Conservation (phyloP, 75 land plant species). For the Larix kaempferi region DNA sequence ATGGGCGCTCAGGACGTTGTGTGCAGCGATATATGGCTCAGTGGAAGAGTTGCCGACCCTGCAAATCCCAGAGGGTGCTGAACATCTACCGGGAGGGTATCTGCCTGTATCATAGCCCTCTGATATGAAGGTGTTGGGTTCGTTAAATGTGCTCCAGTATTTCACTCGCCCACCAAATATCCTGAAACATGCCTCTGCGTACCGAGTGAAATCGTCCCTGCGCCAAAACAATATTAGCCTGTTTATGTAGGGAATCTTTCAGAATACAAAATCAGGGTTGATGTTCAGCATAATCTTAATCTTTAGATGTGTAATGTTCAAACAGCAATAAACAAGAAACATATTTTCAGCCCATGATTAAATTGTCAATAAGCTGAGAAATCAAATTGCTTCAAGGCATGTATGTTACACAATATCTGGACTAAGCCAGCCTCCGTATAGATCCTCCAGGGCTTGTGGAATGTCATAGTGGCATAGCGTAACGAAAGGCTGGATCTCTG, state of each 20-base stretch:
- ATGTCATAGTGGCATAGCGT: conserved; percentile 52
- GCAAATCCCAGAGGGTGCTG: conserved; percentile 6
- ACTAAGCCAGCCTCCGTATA: conserved; percentile 55
- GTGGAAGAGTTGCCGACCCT: conserved; percentile 19
- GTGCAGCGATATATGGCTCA: conserved; percentile 32
- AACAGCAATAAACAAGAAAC: too few relatives aligned
- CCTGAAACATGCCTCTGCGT: conserved; percentile 17
- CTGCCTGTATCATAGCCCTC: conserved; percentile 3
- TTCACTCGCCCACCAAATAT: conserved; percentile 25
- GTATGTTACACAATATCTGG: conserved; percentile 40
- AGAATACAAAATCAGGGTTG: too few relatives aligned
- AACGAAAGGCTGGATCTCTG: conserved; percentile 63
- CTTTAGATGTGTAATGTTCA: too few relatives aligned
- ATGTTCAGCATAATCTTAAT: too few relatives aligned
- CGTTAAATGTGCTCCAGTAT: conserved; percentile 23
- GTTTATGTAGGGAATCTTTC: too few relatives aligned
- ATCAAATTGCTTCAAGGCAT: too few relatives aligned
- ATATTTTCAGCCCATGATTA: too few relatives aligned
- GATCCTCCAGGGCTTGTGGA: conserved; percentile 59
- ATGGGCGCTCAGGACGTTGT: conserved; percentile 24
- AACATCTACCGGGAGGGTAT: conserved; percentile 26
- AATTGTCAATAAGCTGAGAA: too few relatives aligned
- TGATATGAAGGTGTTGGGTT: conserved; percentile 12
- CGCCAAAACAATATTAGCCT: neutral
- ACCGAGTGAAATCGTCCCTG: conserved; percentile 16